Evolutionary conservation across 2,329 filamentous ascomycete genomes (phyloP).

Genomic region (Alternaria triticimaculans): DNA sequence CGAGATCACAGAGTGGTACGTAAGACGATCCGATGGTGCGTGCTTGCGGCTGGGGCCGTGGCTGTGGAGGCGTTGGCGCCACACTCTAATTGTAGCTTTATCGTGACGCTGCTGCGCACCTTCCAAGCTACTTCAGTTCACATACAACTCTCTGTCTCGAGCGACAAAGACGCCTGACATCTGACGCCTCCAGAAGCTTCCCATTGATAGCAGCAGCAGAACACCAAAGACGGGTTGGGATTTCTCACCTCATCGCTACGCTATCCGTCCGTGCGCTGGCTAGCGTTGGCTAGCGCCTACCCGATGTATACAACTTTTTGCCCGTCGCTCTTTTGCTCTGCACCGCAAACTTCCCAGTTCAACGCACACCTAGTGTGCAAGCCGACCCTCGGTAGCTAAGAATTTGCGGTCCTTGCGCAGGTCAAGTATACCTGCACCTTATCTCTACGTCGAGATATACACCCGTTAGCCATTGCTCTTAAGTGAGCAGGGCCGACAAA

Average conservation of each 20-base stretch:
- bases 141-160: neutral
- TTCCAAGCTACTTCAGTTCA: neutral
- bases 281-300: neutral
- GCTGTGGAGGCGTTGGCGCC: neutral
- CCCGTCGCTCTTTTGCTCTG: neutral
- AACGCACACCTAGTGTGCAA: neutral
- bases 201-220: neutral
- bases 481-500: neutral
- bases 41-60: neutral
- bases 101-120: neutral
- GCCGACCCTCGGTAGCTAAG: neutral
- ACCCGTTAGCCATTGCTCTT: neutral
- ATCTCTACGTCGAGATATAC: neutral
- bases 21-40: neutral
- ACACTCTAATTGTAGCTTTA: neutral
- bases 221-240: neutral
- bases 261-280: neutral
- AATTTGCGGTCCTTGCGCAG: neutral
- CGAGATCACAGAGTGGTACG: neutral
- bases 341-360: neutral
- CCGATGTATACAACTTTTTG: neutral
- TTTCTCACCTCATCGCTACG: neutral
- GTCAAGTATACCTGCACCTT: neutral
- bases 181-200: neutral
- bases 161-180: neutral